Conservation (phyloP, 495 filamentous ascomycete species). For the Massariosphaeria phaeospora region DNA sequence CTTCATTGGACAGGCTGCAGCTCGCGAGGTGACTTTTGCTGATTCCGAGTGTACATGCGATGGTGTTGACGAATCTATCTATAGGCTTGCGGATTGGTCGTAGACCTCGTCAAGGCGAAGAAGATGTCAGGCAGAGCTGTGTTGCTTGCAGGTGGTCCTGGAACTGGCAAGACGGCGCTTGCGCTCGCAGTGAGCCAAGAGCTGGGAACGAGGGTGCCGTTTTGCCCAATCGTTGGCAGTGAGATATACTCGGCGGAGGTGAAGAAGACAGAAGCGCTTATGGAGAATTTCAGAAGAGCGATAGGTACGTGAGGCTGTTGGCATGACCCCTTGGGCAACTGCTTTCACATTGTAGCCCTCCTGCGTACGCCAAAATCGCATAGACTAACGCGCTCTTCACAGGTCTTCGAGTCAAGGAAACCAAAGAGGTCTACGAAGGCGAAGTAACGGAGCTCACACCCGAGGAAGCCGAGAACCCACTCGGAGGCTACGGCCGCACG, state of each 20-base stretch:
- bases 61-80: slow-evolving; percentile 2
- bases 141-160: slow-evolving; percentile 83
- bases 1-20: slow-evolving; percentile 83
- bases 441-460: slow-evolving; percentile 95
- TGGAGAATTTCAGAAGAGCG: slow-evolving; percentile 96
- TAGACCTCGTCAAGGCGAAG: slow-evolving; percentile 87
- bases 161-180: slow-evolving; percentile 94
- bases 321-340: neutral
- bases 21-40: slow-evolving; percentile 62
- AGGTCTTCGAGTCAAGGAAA: slow-evolving; percentile 88
- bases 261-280: slow-evolving; percentile 97
- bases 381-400: neutral
- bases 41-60: neutral
- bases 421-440: slow-evolving; percentile 96
- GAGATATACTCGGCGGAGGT: slow-evolving; percentile 96
- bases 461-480: slow-evolving; percentile 96
- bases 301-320: slow-evolving; percentile 75
- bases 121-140: slow-evolving; percentile 97
- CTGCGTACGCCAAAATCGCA: neutral
- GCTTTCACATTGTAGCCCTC: neutral
- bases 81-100: slow-evolving; percentile 85
- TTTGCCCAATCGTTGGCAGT: slow-evolving; percentile 93
- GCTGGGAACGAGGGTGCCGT: slow-evolving; percentile 93
- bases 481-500: slow-evolving; percentile 90
- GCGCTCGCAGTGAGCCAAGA: slow-evolving; percentile 92